Base-by-base conservation (phyloP, 2,329 filamentous ascomycete genomes). In the Cladorrhinum sp. region DNA sequence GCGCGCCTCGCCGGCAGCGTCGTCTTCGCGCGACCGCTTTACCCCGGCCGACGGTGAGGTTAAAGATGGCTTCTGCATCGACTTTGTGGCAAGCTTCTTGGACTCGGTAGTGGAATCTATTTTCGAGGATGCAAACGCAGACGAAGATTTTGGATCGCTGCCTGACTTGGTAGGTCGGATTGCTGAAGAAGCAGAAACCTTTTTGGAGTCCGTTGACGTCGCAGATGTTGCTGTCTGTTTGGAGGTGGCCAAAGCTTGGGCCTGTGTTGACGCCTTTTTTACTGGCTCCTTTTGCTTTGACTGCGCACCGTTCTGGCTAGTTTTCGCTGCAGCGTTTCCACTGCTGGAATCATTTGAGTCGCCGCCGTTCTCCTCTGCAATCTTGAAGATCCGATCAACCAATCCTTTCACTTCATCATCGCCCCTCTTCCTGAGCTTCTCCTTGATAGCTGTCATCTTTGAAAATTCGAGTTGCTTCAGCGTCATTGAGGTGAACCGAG, bases 371-470 rank as follows among this genome's bases (percentile, higher is more conserved):
- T 55, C 58, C 45, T 63, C 64, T 2, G 68, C 70, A 32, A 71
- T 74, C 4, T 67, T 64, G 25, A 69, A 66, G 27, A 78, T 77
- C 62, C 65, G 80, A 36, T 81, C 79, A 3, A 88, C 83, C 51
- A 87, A 75, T 3, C 79, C 80, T 67, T 87, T 87, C 52, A 85
- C 83, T 56, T 87, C 83, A 0, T 82, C 79, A 67, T 90, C 86
- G 24, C 85, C 87, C 67, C 85, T 86, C 68, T 84, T 87, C 62
- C 80, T 79, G 16, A 90, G 82, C 58, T 83, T 85, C 60, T 85
- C 41, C 41, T 45, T 45, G 41, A 45, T 45, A 4, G n/a, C 41
- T 20, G 41, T 81, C 59, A 92, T 83, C 68, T 89, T 89, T 45
- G 56, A 62, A n/a, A 13, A 25, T 18, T 65, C 59, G 13, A 67